Evolutionary conservation across 2,329 filamentous ascomycete species (phyloP), one percentile per base, ranked within the genome.

Genomic region (Pseudogymnoascus sp.): DNA sequence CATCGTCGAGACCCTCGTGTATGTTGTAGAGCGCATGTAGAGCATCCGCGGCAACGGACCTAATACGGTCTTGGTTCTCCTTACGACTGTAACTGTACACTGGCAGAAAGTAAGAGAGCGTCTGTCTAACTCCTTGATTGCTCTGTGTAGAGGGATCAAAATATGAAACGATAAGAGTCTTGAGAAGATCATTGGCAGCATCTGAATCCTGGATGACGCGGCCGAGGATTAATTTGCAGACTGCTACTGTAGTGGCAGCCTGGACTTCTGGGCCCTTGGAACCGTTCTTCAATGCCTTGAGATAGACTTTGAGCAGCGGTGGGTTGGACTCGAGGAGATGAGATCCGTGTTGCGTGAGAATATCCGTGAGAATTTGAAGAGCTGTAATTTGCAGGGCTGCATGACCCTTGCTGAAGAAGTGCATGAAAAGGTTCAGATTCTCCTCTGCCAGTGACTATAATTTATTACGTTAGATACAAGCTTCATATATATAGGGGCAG

Each of bases 341-440:
- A 0, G 89, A 84, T 12, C 91, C 92, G 71, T 97, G 91, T 0
- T 92, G 90, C 61, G 92, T 92, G 58, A 97, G 80, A 68, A 97
- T 93, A 74, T 99, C 94, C 8, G 91, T 92, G 33, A 99, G 83
- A 65, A 96, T 95, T 66, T 97, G 91, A 33, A 97, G 78, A 0
- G 92, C 90, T 7, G 92, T 96, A 59, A 93, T 90, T 74, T 97
- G 93, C 39, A 99, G 80, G 0, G 88, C 86, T 8, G 94, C 87
- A 71, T 97, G 92, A 1, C 94, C 94, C 77, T 96, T 96, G 75
- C 80, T 89, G 77, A 95, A 97, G 79, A 96, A 97, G 73, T 96
- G 92, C 74, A 97, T 90, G 76, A 99, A 99, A 2, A 99, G 82
- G 0, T 86, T 88, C 66, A 97, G 79, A 73, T 99, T 97, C 73